These are phyloP conservation scores for Tulasnella sp. DNA, from an alignment of 768 basidiomycete genomes.

Conservation along the genomic window DNA sequence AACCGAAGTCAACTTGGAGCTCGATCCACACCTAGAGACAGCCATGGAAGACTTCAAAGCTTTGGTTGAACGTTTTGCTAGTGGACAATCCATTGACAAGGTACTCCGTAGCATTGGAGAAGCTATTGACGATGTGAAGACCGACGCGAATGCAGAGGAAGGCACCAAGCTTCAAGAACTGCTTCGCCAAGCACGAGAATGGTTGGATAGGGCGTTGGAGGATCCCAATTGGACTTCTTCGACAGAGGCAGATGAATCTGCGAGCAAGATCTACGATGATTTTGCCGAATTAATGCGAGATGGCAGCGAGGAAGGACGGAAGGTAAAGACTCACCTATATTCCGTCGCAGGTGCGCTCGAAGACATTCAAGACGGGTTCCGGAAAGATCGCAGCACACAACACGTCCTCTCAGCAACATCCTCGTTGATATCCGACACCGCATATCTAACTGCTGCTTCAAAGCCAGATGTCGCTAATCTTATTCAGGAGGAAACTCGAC, in stretches of 20 bases:
- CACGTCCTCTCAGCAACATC: not conserved
- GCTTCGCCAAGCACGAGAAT: not conserved
- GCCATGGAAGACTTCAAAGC: not conserved
- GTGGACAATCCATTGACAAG: not conserved
- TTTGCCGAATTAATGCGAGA: not conserved
- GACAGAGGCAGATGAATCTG: not conserved
- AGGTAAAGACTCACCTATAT: not conserved
- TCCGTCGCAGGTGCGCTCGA: not conserved
- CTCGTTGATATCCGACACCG: not conserved
- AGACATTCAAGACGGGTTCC: not conserved
- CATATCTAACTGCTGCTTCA: slow-evolving; percentile 1
- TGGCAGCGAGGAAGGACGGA: not conserved
- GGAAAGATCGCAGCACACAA: not conserved
- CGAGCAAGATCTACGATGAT: slow-evolving; percentile 6
- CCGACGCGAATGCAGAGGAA: not conserved
- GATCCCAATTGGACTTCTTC: not conserved
- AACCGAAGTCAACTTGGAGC: not conserved
- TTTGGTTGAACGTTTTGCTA: slow-evolving; percentile 7
- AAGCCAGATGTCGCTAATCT: slow-evolving; percentile 1
- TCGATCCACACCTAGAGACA: slow-evolving; percentile 7
- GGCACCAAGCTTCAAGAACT: not conserved
- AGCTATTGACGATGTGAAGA: not conserved
- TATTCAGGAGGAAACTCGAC: not conserved
- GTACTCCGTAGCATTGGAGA: not conserved
- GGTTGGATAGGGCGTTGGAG: slow-evolving; percentile 1